A percentile compares a stretch with the other conserved stretches of the same genome.
Conservation (phyloP, 805 yeast genomes). For the Metschnikowia anglica region DNA sequence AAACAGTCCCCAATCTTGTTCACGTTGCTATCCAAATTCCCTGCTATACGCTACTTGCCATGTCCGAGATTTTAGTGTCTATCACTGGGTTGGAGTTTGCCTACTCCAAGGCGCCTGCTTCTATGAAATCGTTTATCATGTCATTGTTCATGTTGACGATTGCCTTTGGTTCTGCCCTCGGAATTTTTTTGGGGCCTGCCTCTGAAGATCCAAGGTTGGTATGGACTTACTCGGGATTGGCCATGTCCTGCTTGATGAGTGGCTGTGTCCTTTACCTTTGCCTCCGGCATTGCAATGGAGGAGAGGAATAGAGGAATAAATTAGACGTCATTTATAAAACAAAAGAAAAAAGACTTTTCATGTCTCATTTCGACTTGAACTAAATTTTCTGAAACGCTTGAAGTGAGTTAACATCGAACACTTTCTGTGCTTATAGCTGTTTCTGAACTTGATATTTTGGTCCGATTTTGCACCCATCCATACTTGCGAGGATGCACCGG, state of each 20-base stretch:
- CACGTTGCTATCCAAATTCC: slow-evolving; percentile 16
- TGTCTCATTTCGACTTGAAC: neutral
- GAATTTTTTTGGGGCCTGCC: slow-evolving; percentile 56
- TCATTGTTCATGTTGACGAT: slow-evolving; percentile 61
- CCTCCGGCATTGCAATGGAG: slow-evolving; percentile 53
- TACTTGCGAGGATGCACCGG: neutral
- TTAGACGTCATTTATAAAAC: slow-evolving; percentile 37
- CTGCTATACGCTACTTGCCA: slow-evolving; percentile 12
- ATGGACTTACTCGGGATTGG: slow-evolving; percentile 67
- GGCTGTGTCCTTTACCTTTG: slow-evolving; percentile 61
- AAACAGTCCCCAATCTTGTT: slow-evolving; percentile 11
- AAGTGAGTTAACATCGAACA: too few relatives aligned
- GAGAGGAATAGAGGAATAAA: slow-evolving; percentile 56
- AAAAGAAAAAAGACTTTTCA: neutral
- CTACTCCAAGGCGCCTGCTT: slow-evolving; percentile 19
- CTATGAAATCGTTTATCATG: slow-evolving; percentile 21
- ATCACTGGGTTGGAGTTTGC: slow-evolving; percentile 22
- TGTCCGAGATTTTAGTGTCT: slow-evolving; percentile 17
- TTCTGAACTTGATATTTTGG: too few relatives aligned
- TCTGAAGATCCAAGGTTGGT: slow-evolving; percentile 66
- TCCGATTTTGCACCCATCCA: neutral
- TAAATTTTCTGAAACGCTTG: neutral
- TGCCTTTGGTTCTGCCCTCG: slow-evolving; percentile 74
- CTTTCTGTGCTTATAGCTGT: too few relatives aligned
- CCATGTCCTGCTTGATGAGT: slow-evolving; percentile 54